phyloP scores from a whole-genome alignment of 805 yeast species.

The Wickerhamomyces hampshirensis region DNA sequence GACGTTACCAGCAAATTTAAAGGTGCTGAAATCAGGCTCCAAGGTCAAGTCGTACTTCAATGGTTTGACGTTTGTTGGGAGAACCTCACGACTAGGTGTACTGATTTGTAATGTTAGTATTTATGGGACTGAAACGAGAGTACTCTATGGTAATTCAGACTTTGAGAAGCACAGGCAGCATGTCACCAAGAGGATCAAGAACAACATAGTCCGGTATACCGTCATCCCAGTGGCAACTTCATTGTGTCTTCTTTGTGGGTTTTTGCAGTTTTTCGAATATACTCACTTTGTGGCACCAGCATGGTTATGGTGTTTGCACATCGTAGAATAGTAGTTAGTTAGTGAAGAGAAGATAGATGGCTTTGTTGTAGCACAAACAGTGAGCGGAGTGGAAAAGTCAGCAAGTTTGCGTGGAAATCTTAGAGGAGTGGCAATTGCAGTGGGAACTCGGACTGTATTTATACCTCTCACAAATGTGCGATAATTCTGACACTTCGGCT shows the following conservation, averaged over 20 bases:
- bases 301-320: conserved; percentile 6
- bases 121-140: background rate
- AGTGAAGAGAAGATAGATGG: background rate
- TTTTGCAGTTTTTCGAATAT: background rate
- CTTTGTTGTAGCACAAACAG: too few relatives aligned
- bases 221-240: background rate
- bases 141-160: background rate
- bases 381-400: background rate
- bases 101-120: conserved; percentile 16
- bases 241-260: background rate
- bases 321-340: background rate
- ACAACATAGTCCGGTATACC: background rate
- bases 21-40: conserved; percentile 55
- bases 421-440: too few relatives aligned
- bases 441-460: too few relatives aligned
- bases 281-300: conserved; percentile 19
- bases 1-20: conserved; percentile 54
- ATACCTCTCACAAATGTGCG: too few relatives aligned
- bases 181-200: background rate
- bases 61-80: conserved; percentile 68
- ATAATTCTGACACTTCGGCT: too few relatives aligned
- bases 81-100: conserved; percentile 35
- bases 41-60: conserved; percentile 63
- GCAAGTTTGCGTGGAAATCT: too few relatives aligned
- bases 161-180: background rate